Evolutionary conservation across 2,329 filamentous ascomycete species (phyloP), one percentile per base, ranked within the genome.

Genomic region (Orbilia oligospora): DNA sequence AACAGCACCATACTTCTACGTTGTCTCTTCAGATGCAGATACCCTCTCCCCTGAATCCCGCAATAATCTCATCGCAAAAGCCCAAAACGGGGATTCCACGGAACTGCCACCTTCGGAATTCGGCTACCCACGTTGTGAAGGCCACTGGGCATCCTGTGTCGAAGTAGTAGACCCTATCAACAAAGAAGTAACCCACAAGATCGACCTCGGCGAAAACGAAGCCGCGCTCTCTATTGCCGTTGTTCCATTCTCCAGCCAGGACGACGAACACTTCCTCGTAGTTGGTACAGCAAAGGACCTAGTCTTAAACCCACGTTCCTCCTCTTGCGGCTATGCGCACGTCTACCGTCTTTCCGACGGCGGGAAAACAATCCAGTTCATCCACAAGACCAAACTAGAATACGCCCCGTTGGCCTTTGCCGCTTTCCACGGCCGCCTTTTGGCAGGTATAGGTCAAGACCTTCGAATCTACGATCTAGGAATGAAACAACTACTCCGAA

Each of bases 141-240:
- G 93, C 20, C 92, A 95, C 80, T 99, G 96, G 96, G 93, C 96
- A 48, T 98, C 95, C 9, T 98, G 94, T 84, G 94, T 99, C 81
- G 94, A 93, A 82, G 89, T 97, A 20, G 88, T 99, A 18, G 96
- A 99, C 82, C 94, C 96, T 0, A 84, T 95, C 16, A 89, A 92
- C 61, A 94, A 96, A 82, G 85, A 86, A 2, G 91, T 97, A 0
- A 84, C 96, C 3, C 91, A 92, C 80, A 94, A 90, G 0, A 87
- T 98, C 49, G 91, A 98, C 76, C 85, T 99, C 0, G 91, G 92
- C 63, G 91, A 96, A 48, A 98, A 99, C 81, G 94, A 98, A 84
- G 93, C 94, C 18, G 94, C 95, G 24, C 91, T 97, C 72, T 97
- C 93, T 83, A 89, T 94, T 80, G 91, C 92, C 3, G 89, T 93